Percentiles rank a stretch among this genome's conserved stretches.
Evolutionary conservation across 257 asterid genomes (phyloP).

Genomic region (Ilex asprella): DNA sequence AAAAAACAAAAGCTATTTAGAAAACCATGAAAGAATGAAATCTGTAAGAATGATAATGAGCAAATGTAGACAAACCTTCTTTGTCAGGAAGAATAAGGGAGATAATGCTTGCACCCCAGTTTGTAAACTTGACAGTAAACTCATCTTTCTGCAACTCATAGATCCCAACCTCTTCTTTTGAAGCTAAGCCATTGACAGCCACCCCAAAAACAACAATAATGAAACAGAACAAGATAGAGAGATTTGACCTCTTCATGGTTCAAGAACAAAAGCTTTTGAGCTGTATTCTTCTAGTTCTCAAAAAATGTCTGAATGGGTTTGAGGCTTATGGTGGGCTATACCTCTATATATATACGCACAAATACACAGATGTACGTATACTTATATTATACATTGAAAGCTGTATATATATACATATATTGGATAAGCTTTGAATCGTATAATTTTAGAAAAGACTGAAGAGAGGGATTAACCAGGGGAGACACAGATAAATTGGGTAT

Average conservation of each 20-base stretch:
- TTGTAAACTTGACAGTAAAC: constrained; percentile 56
- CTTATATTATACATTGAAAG: no score
- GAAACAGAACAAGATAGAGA: constrained; percentile 18
- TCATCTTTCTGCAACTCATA: constrained; percentile 52
- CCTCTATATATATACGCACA: no score
- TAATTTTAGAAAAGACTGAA: no score
- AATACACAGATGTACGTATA: no score
- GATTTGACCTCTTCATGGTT: constrained; percentile 19
- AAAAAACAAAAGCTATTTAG: not conserved
- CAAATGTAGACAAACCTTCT: constrained; percentile 35
- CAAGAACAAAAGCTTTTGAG: not conserved
- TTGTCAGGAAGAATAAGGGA: constrained; percentile 79
- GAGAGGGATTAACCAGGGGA: no score
- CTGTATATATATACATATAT: no score
- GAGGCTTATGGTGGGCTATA: no score
- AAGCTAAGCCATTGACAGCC: constrained; percentile 14
- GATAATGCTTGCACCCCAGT: constrained; percentile 72
- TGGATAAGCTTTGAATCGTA: no score
- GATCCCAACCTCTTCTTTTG: constrained; percentile 16
- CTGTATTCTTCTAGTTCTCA: no score
- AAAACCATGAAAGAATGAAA: not conserved
- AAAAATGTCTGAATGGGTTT: no score
- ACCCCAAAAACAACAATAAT: constrained; percentile 17
- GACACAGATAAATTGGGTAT: no score
- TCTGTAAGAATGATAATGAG: not conserved